Base-by-base conservation (phyloP, 768 basidiomycete genomes). In the Lyophyllum shimeji region DNA sequence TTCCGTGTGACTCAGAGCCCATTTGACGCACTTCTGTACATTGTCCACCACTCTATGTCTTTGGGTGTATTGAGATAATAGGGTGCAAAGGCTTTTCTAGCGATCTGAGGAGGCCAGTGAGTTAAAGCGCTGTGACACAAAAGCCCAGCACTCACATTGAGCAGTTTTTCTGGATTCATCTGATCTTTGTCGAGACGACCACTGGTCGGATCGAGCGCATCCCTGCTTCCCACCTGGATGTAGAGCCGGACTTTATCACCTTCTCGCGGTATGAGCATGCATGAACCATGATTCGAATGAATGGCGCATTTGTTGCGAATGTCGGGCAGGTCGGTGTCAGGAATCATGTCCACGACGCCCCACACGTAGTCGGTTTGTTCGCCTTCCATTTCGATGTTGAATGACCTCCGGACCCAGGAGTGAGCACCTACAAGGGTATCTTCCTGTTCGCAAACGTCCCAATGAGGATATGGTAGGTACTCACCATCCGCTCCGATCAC, bases 331-430 rank as follows among this genome's bases (percentile, higher is more conserved):
- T 90, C 74, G 1, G 89, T 90, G n/a, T 84, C 78, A 0, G 86
- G 86, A 23, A 82, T 63, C 48, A 83, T 74, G 68, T 92, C 92
- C 18, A 92, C 70, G 2, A 93, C 91, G 2, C 92, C 92, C 92
- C 92, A 94, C 18, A 93, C 77, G 55, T 81, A 87, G 51, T 92
- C 85, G 71, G 75, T 78, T 57, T 89, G 85, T 66, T 92, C 89
- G 6, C 91, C 91, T 56, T 90, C 82, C 88, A 93, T 87, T 3
- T 71, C 64, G 49, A 93, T 85, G 8, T 76, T 75, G 8, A 90
- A 72, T 0, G 70, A 53, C 56, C 89, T 90, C 23, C 91, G 81
- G 21, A 93, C 87, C 89, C 90, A 92, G 11, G 89, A 91, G 69
- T 91, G 90, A 0, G 89, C 90, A 5, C 89, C 87, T 89, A 62